Evolutionary conservation across 2,329 filamentous ascomycete species (phyloP), one percentile per base, ranked within the genome.

Genomic region (Beauveria sp.): DNA sequence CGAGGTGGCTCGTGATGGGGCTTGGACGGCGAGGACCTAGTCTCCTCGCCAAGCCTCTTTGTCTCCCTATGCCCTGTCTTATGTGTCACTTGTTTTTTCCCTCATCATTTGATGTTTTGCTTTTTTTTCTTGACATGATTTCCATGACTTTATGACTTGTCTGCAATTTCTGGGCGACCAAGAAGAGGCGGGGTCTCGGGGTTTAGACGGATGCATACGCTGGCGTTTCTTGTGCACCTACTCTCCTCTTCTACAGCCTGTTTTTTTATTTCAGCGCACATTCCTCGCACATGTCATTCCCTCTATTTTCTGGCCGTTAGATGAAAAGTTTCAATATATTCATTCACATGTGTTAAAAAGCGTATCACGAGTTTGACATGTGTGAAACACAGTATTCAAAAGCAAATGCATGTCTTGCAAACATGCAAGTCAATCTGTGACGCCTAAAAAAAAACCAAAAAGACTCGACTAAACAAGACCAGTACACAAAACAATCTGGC

Each of bases 11-110:
- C 53, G 46, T 22, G 54, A 62, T 20, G 60, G 60, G 26, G 48
- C 28, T 10, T 62, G 46, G 46, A 62, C 60, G 52, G 46, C 52
- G 26, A 57, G 60, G 60, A 62, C 60, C 18, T 57, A 46, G 40
- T 31, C 40, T 52, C 40, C 40, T 60, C 40, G 60, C 34, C 45
- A 45, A 51, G 56, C 22, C 9, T 59, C 43, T 42, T 42, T 55
- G 6, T n/a, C 8, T 20, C 22, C 3, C 18, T 42, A 14, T 43
- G 40, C 14, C 22, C 22, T 20, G 20, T 46, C 18, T 24, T 56
- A 5, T 9, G 24, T 26, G 40, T 42, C 24, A 43, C 20, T 45
- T 16, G n/a, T 22, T 18, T 3, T 51, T 59, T 43, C 2, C 24
- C 46, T 14, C 7, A 49, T 49, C 3, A 16, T 28, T 12, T 49